These are phyloP conservation scores for Aphanomyces invadans DNA, from an alignment of 352 stramenopile genomes.

Conservation along the genomic window DNA sequence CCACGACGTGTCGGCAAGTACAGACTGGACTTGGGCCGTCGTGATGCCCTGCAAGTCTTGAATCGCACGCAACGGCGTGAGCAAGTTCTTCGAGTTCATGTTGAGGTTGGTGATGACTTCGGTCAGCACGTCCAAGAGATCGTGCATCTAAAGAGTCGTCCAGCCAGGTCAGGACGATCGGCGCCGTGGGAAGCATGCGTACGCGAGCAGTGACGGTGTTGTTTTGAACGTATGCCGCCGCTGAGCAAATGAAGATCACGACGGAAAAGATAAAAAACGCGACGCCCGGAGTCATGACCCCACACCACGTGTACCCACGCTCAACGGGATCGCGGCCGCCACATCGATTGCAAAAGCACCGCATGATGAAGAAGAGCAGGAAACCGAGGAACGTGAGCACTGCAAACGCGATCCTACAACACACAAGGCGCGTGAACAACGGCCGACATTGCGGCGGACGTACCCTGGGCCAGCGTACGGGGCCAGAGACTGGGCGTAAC, in stretches of 20 bases:
- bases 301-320: conserved; percentile 73
- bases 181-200: background rate
- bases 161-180: background rate
- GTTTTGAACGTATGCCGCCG: conserved; percentile 67
- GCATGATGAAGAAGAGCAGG: conserved; percentile 55
- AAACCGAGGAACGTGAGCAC: conserved; percentile 51
- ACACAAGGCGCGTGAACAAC: background rate
- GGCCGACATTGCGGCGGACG: background rate
- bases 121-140: conserved; percentile 58
- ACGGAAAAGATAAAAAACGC: conserved; percentile 56
- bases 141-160: conserved; percentile 26
- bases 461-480: conserved; percentile 54
- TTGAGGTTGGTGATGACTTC: conserved; percentile 68
- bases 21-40: background rate
- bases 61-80: conserved; percentile 34
- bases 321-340: conserved; percentile 62
- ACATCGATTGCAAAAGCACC: conserved; percentile 76
- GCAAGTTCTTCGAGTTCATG: conserved; percentile 59
- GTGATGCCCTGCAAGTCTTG: conserved; percentile 3
- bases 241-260: conserved; percentile 71
- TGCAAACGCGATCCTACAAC: conserved; percentile 44
- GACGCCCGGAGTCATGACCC: conserved; percentile 56
- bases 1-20: conserved; percentile 3
- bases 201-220: conserved; percentile 65
- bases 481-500: conserved; percentile 60